Base-by-base conservation (phyloP, 2,329 filamentous ascomycete genomes). In the Tricladium varicosporioides region DNA sequence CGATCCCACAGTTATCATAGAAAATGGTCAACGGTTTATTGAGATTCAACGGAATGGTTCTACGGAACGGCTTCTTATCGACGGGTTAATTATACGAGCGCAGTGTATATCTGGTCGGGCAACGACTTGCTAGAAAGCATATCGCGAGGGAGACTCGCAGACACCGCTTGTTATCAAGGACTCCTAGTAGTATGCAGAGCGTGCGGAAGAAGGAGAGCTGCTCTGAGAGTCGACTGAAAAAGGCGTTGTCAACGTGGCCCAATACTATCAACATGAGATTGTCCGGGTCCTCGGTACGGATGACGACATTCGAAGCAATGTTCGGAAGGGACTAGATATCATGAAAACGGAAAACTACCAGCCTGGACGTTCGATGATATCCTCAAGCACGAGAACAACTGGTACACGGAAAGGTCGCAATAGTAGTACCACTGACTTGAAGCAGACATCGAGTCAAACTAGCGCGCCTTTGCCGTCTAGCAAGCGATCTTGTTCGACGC, bases 61-160 rank as follows among this genome's bases (percentile, higher is more conserved):
- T 14, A 69, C 45, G 31, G 72, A 79, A 65, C 71, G 70, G 18
- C 65, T 80, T 11, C 63, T 78, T 53, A 64, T 80, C 53, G 68
- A 75, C 45, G 56, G 63, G 57, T 11, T 70, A 10, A 75, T 78
- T 51, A 46, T 16, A 18, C 67, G 67, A n/a, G 60, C 68, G 57
- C 60, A 49, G 56, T 74, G 67, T 54, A 67, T 76, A 56, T 66
- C 68, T 48, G 71, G 74, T 58, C 69, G 72, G 55, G 75, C 72
- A 36, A 78, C 74, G 19, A 78, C 71, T 16, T 79, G 70, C 51
- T 79, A 71, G 75, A 75, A 74, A 68, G 76, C 71, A 10, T 64
- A 78, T 70, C 67, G 54, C 42, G 65, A 77, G 50, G 67, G 58
- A 45, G 62, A 75, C 42, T 57, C 61, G n/a, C 13, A 65, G 27